These are phyloP conservation scores for Curvularia sp. DNA, from an alignment of 2,329 filamentous ascomycete genomes.

Conservation along the genomic window DNA sequence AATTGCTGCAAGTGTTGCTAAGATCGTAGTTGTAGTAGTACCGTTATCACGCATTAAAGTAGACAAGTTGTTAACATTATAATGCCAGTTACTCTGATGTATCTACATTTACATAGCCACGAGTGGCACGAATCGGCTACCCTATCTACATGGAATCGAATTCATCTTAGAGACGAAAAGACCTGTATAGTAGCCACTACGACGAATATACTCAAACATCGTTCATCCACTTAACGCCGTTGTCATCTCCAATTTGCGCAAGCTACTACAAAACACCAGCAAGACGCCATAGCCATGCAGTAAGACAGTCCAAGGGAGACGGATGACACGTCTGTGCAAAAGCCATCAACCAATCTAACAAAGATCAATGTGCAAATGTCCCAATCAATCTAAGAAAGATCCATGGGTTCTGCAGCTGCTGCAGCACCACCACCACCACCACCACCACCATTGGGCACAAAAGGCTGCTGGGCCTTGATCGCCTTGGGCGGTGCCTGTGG, in stretches of 20 bases:
- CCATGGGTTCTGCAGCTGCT: conserved; percentile 18
- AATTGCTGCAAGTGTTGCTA: neutral
- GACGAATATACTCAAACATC: neutral
- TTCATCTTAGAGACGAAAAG: neutral
- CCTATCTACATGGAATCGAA: neutral
- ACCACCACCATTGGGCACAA: conserved; percentile 4
- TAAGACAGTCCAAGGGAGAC: conserved; percentile 1
- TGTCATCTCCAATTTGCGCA: neutral
- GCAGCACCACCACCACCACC: no score
- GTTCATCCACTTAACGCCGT: conserved; percentile 11
- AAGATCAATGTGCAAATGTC: conserved; percentile 22
- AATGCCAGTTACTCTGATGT: neutral
- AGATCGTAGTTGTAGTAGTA: neutral
- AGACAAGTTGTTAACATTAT: neutral
- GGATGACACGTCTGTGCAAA: neutral
- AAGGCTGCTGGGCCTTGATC: conserved; percentile 13
- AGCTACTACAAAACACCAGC: neutral
- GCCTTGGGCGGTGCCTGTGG: conserved; percentile 7
- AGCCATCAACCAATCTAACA: neutral
- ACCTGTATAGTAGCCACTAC: neutral
- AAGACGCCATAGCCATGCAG: conserved; percentile 18
- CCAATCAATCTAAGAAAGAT: conserved; percentile 13
- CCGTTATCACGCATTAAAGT: neutral
- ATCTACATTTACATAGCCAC: conserved; percentile 3
- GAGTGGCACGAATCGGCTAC: neutral